Conservation (phyloP, 768 basidiomycete species). For the Lentinula raphanica region DNA sequence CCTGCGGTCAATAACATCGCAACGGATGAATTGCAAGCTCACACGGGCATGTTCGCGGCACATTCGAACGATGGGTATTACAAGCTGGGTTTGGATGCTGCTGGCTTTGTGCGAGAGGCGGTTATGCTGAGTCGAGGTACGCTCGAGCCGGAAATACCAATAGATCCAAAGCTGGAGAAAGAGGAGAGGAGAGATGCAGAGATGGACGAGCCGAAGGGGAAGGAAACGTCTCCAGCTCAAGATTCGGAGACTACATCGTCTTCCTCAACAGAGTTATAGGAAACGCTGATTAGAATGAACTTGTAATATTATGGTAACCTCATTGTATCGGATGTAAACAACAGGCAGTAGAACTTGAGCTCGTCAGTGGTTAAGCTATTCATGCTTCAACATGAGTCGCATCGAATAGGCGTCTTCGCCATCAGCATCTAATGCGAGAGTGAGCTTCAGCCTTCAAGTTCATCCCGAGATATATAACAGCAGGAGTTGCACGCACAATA, state of each 20-base stretch:
- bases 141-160: background rate
- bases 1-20: conserved; percentile 64
- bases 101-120: conserved; percentile 56
- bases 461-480: too few relatives aligned
- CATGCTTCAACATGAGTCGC: conserved; percentile 55
- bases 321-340: background rate
- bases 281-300: background rate
- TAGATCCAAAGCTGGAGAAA: background rate
- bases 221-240: background rate
- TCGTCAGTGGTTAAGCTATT: too few relatives aligned
- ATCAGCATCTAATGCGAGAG: conserved; percentile 66
- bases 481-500: conserved; percentile 59
- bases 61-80: conserved; percentile 89
- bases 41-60: conserved; percentile 83
- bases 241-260: background rate
- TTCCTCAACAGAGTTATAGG: background rate
- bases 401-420: conserved; percentile 94
- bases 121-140: conserved; percentile 28
- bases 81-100: conserved; percentile 67
- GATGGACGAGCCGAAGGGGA: background rate
- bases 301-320: background rate
- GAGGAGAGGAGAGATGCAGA: background rate
- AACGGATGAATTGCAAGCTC: conserved; percentile 75
- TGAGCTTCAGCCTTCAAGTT: too few relatives aligned
- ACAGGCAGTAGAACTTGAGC: too few relatives aligned